Evolutionary conservation across 2,329 filamentous ascomycete genomes (phyloP), one percentile per base, ranked within the genome.

Genomic region (Botryotinia convoluta): DNA sequence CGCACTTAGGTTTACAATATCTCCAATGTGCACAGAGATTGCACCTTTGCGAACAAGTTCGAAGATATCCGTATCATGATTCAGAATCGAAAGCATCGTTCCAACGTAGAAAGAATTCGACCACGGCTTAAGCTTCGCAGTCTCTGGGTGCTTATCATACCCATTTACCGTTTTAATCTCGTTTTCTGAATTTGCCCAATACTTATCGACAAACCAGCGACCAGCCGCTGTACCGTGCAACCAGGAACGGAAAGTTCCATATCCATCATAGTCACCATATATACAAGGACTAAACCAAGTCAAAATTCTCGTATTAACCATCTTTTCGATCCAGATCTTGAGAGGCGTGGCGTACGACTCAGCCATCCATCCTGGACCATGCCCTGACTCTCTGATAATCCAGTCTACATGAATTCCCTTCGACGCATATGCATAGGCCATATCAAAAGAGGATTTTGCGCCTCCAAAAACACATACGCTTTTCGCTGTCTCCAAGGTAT

Each of bases 281-380:
- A 92, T 86, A 79, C 92, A 94, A 0, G 93, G 92, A 69, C 88
- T 90, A 81, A 95, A 89, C 89, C 91, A 94, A 2, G 89, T 92
- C 71, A 94, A 82, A 75, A 92, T 85, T 0, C 92, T 89, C 0
- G 88, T 91, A 45, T 87, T 87, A 6, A 91, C 86, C 7, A 94
- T 85, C 77, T 91, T 89, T 81, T 94, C 91, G 0, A 93, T 82
- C 86, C 88, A 89, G 73, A 86, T 86, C 80, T 90, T 90, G n/a
- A 92, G 79, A 0, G 90, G 90, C 1, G 91, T 92, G 26, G 93
- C 89, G 72, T 88, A 89, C 1, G 87, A 81, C 1, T 88, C 87
- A 0, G 87, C 81, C 81, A 92, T 84, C 85, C 84, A 92, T 0
- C 84, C 83, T 0, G 90, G 88, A 0, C 90, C 89, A 73, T 88